phyloP scores from a whole-genome alignment of 1,284 basidiomycete species.

The Stereum hirsutum region DNA sequence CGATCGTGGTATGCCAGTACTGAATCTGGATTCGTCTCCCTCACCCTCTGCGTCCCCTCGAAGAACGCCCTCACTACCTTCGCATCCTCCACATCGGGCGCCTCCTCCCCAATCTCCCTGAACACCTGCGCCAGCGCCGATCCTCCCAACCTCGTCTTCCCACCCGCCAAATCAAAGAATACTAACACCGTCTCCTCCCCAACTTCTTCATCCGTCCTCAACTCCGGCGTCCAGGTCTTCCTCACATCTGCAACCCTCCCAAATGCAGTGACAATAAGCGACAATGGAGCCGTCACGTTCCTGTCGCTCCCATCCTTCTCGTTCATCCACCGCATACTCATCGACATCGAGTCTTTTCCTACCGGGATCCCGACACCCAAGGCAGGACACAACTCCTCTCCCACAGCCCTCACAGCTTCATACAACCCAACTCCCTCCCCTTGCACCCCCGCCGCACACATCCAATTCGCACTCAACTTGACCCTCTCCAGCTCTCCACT shows the following conservation, averaged over 20 bases:
- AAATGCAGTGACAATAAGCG: constrained; percentile 93
- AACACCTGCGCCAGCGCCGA: constrained; percentile 94
- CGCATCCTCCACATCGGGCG: constrained; percentile 85
- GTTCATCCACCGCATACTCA: constrained; percentile 94
- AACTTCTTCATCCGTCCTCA: constrained; percentile 61
- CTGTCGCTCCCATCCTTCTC: constrained; percentile 37
- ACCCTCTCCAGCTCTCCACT: constrained; percentile 65
- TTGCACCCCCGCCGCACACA: constrained; percentile 88
- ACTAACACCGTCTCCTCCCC: constrained; percentile 68
- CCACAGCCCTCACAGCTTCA: constrained; percentile 88
- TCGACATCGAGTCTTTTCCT: constrained; percentile 99
- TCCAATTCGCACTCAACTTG: constrained; percentile 99
- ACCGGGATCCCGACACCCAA: constrained; percentile 94
- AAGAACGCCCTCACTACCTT: constrained; percentile 78
- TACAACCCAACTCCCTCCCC: constrained; percentile 91
- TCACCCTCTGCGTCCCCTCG: constrained; percentile 62
- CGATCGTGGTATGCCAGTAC: constrained; percentile 97
- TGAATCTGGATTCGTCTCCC: constrained; percentile 46
- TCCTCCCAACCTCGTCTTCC: constrained; percentile 86
- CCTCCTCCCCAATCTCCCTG: constrained; percentile 82
- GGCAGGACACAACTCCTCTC: constrained; percentile 91
- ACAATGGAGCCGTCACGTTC: constrained; percentile 87
- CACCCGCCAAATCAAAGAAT: constrained; percentile 84
- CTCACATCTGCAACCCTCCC: constrained; percentile 77
- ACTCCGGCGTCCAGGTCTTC: constrained; percentile 89